These are phyloP conservation scores for Trichoderma orchidacearum DNA, from an alignment of 495 filamentous ascomycete species.

Conservation along the genomic window DNA sequence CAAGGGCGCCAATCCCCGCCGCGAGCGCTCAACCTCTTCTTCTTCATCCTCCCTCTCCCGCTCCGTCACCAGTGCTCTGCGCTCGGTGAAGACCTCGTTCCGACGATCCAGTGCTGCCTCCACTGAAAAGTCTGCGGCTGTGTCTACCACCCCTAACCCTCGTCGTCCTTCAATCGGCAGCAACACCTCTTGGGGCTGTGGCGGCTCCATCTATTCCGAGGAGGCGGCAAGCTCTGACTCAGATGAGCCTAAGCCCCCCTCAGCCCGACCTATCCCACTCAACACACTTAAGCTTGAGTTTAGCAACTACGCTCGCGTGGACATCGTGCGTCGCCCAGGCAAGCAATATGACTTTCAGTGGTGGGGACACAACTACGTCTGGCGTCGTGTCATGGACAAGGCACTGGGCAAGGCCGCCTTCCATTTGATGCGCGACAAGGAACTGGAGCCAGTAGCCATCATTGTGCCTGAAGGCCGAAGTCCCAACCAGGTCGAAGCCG, in stretches of 20 bases:
- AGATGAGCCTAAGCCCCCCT: slow-evolving; percentile 10
- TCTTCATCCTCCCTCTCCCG: not conserved
- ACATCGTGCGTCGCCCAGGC: slow-evolving; percentile 58
- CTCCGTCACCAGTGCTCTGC: slow-evolving; percentile 62
- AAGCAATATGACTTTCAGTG: slow-evolving; percentile 81
- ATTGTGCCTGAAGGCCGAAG: slow-evolving; percentile 73
- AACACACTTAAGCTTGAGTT: slow-evolving; percentile 85
- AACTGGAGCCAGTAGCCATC: slow-evolving; percentile 56
- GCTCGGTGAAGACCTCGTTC: slow-evolving; percentile 22
- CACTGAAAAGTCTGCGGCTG: slow-evolving; percentile 33
- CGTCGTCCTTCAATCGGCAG: slow-evolving; percentile 13
- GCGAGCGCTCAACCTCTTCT: slow-evolving; percentile 9
- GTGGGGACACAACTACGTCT: slow-evolving; percentile 77
- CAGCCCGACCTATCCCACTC: slow-evolving; percentile 34
- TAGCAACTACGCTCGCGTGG: slow-evolving; percentile 92
- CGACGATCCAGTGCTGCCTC: slow-evolving; percentile 28
- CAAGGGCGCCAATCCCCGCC: slow-evolving; percentile 46
- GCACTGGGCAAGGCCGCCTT: slow-evolving; percentile 51
- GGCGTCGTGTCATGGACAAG: slow-evolving; percentile 61
- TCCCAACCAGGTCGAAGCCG: slow-evolving; percentile 52
- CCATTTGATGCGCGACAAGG: slow-evolving; percentile 55
- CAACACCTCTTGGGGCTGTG: slow-evolving; percentile 5
- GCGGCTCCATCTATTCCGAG: slow-evolving; percentile 2
- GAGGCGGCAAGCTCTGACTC: slow-evolving; percentile 15
- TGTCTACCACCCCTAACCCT: slow-evolving; percentile 24